Evolutionary conservation across 257 asterid genomes (phyloP), one percentile per base, ranked within the genome.

Genomic region (Catharanthus roseus): DNA sequence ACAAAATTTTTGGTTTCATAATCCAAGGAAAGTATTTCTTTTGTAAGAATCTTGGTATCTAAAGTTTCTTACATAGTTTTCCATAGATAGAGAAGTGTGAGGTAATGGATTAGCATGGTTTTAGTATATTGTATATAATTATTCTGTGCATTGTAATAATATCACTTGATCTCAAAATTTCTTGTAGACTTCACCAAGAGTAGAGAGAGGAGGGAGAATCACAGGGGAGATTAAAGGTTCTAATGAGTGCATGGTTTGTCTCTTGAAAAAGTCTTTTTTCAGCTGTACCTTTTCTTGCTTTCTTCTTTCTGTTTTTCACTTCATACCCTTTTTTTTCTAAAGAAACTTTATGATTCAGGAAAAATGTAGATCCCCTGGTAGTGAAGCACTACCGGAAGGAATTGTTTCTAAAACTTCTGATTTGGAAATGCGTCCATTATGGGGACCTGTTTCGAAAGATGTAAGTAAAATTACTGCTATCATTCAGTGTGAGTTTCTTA

Each of bases 341-440:
- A n/a, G 64, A 21, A 54, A 50, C 44, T 69, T 51, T 33, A 54
- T 51, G 21, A 26, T 71, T 36, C 71, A 93, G 98, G 87, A 75
- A n/a, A 82, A 72, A 56, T 90, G 97, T 82, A 83, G 83, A 81
- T 86, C 90, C 1, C 34, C 54, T 26, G 97, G 96, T 15, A 85
- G 81, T 12, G 96, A 85, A 76, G 77, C 91, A 74, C 84, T 93
- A 79, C 98, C 98, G 1, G 75, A 78, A 77, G 97, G 96, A 74
- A 89, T 93, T 53, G 75, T 89, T 71, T 77, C 95, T 38, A 38
- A 69, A 71, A 84, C 93, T 56, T 81, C 98, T 34, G 83, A 86
- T 87, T 74, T 90, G 82, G 89, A 86, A 79, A 84, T 87, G 96
- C 77, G 77, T 56, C 81, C 90, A 74, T 78, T 93, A 77, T 78